Conservation (phyloP, 495 filamentous ascomycete genomes). For the Daldinia decipiens region DNA sequence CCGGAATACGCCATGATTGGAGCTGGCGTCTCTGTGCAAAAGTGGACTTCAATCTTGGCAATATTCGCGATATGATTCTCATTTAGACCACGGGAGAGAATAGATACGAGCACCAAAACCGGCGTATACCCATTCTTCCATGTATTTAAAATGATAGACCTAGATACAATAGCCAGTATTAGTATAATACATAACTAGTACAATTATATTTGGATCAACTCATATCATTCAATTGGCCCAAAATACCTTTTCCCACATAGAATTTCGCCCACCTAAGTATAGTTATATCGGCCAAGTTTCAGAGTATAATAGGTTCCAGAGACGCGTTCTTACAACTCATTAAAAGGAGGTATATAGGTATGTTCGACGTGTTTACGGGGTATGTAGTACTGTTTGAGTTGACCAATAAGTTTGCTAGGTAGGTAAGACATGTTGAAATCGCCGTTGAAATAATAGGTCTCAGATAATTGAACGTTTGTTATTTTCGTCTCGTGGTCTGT, state of each 20-base stretch:
- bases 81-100: conserved; percentile 10
- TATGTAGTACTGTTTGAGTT: neutral
- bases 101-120: neutral
- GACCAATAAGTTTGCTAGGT: neutral
- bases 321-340: neutral
- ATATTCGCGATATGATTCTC: conserved; percentile 32
- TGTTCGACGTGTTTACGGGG: neutral
- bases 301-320: neutral
- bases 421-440: conserved; percentile 2
- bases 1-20: conserved; percentile 40
- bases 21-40: conserved; percentile 29
- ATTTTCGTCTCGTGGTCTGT: neutral
- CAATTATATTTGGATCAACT: neutral
- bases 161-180: neutral
- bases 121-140: neutral
- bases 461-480: neutral
- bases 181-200: too few species aligned
- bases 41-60: conserved; percentile 32
- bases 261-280: neutral
- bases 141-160: neutral
- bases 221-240: neutral
- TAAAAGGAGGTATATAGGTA: neutral
- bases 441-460: neutral
- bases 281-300: neutral
- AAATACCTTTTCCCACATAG: neutral